These are phyloP conservation scores for Ilex aquifolium DNA, from an alignment of 257 asterid species.

Conservation along the genomic window DNA sequence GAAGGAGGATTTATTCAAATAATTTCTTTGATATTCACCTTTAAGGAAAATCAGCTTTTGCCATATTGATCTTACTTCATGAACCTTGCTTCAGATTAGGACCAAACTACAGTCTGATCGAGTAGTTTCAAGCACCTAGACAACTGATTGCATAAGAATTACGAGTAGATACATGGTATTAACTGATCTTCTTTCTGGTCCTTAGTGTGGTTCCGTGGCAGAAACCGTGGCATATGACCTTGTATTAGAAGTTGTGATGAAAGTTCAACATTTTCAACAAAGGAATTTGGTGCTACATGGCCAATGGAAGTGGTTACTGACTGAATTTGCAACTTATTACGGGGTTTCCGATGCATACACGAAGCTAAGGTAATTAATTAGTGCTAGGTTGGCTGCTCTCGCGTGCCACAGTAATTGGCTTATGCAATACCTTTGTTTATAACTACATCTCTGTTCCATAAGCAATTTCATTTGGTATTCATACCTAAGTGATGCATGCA, in stretches of 20 bases:
- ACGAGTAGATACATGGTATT: too few species aligned
- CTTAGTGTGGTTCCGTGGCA: slow-evolving; percentile 49
- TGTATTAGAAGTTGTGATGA: slow-evolving; percentile 48
- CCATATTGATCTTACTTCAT: too few species aligned
- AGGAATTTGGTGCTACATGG: slow-evolving; percentile 40
- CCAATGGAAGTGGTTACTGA: slow-evolving; percentile 53
- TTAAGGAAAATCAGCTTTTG: too few species aligned
- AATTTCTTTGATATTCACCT: too few species aligned
- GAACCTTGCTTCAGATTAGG: too few species aligned
- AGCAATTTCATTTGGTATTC: too few species aligned
- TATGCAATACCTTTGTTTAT: too few species aligned
- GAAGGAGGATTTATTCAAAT: neutral
- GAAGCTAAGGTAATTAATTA: slow-evolving; percentile 31
- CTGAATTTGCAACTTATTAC: slow-evolving; percentile 42
- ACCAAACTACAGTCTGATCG: too few species aligned
- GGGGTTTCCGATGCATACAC: slow-evolving; percentile 56
- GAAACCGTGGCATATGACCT: slow-evolving; percentile 57
- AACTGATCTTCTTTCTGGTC: neutral
- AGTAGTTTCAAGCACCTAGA: too few species aligned
- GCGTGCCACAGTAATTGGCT: neutral
- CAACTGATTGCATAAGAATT: too few species aligned
- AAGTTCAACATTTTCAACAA: slow-evolving; percentile 37
- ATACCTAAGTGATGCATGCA: neutral
- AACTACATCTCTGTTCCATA: too few species aligned
- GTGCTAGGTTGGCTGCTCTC: slow-evolving; percentile 1